Evolutionary conservation across 441 rosid species (phyloP), one percentile per base, ranked within the genome.

Genomic region (Eugenia klotzschiana): DNA sequence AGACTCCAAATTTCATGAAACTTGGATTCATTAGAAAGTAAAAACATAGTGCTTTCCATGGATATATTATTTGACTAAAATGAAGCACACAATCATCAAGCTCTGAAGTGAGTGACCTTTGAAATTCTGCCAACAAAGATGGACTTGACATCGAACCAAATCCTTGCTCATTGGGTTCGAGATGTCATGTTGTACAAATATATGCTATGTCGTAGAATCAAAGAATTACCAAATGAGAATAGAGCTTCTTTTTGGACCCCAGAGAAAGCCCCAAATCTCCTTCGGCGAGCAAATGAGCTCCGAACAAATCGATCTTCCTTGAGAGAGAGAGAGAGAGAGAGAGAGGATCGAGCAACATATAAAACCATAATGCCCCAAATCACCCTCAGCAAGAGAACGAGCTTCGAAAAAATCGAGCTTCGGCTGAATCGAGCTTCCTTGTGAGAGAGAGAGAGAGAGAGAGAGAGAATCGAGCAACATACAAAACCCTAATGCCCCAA

Each of bases 201-300:
- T 0, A 23, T 7, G 3, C 3, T 5, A n/a, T 4, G 15, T 3
- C 0, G 11, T 27, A 55, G 3, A 55, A 4, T n/a, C 27, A 11
- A 7, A 54, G 27, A 23, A 55, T 11, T 55, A 4, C 15, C 2
- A 3, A 55, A 10, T n/a, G n/a, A 23, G 13, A 46, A 46, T 46
- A 3, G 4, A 46, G 49, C 49, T 46, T 46, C 49, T 3, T 46
- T 46, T 46, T n/a, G n/a, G n/a, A n/a, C n/a, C n/a, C n/a, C 5
- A 5, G 13, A 46, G 49, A 46, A n/a, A n/a, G n/a, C n/a, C n/a
- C 49, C 1, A 13, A 46, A 46, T 46, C 49, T n/a, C n/a, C n/a
- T n/a, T n/a, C 49, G 0, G 49, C 13, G n/a, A 46, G 49, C 12
- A 43, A 43, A 43, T 43, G 46, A 43, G 46, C 9, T 43, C 10